A percentile compares a stretch with the other conserved stretches of the same genome.
Conservation (phyloP, 1,139 yeast species). For the Kodamaea suecica region DNA sequence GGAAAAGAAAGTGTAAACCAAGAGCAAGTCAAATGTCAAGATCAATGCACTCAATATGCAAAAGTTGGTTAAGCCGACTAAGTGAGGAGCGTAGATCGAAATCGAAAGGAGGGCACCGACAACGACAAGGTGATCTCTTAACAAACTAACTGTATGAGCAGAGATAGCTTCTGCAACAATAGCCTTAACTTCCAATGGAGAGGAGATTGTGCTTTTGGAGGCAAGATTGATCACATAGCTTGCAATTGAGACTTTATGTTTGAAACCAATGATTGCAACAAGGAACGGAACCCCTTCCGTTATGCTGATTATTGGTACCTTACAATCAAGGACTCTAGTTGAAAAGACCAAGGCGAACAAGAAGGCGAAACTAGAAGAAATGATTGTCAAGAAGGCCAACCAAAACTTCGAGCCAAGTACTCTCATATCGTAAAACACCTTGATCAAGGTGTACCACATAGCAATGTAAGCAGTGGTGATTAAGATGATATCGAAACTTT, state of each 20-base stretch:
- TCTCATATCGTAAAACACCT: constrained; percentile 79
- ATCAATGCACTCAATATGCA: constrained; percentile 76
- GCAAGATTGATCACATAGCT: constrained; percentile 21
- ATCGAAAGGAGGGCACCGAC: constrained; percentile 69
- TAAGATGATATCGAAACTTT: constrained; percentile 78
- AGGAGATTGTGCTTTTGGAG: constrained; percentile 35
- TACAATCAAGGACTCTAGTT: constrained; percentile 49
- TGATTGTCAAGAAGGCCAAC: constrained; percentile 80
- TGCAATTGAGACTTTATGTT: constrained; percentile 78
- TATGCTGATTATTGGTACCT: constrained; percentile 70
- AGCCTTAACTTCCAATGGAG: constrained; percentile 39
- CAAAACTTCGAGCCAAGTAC: constrained; percentile 81
- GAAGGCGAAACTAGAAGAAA: constrained; percentile 84
- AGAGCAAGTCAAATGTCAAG: constrained; percentile 66
- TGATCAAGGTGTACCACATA: constrained; percentile 82
- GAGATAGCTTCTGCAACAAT: constrained; percentile 60
- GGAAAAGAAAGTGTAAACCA: constrained; percentile 80
- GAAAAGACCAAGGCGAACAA: constrained; percentile 75
- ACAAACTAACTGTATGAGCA: constrained; percentile 63
- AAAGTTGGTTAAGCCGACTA: constrained; percentile 78
- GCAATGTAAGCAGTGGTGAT: constrained; percentile 82
- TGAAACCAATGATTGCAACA: constrained; percentile 91
- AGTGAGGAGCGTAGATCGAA: constrained; percentile 65
- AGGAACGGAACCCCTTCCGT: constrained; percentile 93
- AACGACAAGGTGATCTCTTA: constrained; percentile 79